Base-by-base conservation (phyloP, 2,329 filamentous ascomycete genomes). In the Trichophyton rubrum region DNA sequence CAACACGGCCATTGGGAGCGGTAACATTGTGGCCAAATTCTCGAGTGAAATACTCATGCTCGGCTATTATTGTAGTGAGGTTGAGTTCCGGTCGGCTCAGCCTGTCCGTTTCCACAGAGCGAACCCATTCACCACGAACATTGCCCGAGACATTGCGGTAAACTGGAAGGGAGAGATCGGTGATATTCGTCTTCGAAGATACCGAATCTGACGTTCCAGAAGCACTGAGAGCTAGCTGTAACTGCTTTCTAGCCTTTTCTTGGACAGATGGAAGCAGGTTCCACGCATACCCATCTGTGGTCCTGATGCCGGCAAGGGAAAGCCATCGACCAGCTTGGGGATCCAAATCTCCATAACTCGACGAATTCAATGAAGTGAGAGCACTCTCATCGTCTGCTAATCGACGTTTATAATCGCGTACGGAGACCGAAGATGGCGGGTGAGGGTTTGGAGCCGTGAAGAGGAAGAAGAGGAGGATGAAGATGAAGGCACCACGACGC, bases 11-110 rank as follows among this genome's bases (percentile, higher is more conserved):
- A 56, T 83, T 79, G 1, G 73, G 69, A 1, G 89, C 88, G 0
- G 90, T 96, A 62, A 95, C 79, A 72, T 96, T 96, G 64, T 89
- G 82, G 27, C 83, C 83, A 81, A 89, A 96, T 13, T 84, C 80
- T 30, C 76, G 74, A 49, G 80, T 79, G 22, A 82, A 79, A 78
- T 90, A 95, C 49, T 84, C 81, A 63, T 87, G 80, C 11, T 78
- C 80, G 1, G 85, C 83, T 11, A 83, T 80, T 63, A 88, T 83
- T 11, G 79, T 79, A 35, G 82, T 85, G 51, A 88, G 75, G 67
- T 90, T 90, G 49, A 80, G 71, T 77, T 82, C 70, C 68, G 79
- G 70, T 69, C 77, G 70, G 74, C 79, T 63, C 30, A 63, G 59
- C 15, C 38, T 59, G 68, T 78, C 66, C 72, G 78, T 64, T 64